Percentiles rank a stretch among this genome's conserved stretches.
These are phyloP conservation scores for Helminthosporium solani DNA, from an alignment of 2,329 filamentous ascomycete species.

Conservation along the genomic window DNA sequence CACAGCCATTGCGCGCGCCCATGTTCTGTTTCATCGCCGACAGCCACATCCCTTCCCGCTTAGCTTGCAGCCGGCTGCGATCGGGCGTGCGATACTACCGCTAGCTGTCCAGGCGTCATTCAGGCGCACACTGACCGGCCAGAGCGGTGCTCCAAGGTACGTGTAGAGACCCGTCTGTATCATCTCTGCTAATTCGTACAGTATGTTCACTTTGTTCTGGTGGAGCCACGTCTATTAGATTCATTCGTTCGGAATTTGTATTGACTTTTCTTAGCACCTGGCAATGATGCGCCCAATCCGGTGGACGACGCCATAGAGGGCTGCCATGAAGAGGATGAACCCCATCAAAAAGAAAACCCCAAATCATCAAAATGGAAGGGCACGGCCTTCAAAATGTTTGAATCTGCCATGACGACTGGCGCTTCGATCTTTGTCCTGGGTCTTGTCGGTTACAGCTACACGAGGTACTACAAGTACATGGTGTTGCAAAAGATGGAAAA, in stretches of 20 bases:
- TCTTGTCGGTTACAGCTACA: constrained; percentile 50
- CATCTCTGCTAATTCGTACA: not conserved
- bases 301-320: constrained; percentile 39
- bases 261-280: constrained; percentile 20
- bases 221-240: too few relatives aligned
- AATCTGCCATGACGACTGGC: constrained; percentile 52
- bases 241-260: not conserved
- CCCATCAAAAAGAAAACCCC: not conserved
- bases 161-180: not conserved
- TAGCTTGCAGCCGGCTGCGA: constrained; percentile 28
- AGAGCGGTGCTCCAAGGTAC: constrained; percentile 33
- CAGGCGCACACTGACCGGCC: constrained; percentile 33
- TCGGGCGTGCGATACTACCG: constrained; percentile 1
- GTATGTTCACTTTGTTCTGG: too few relatives aligned
- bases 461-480: constrained; percentile 74
- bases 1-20: constrained; percentile 18
- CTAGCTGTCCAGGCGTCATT: constrained; percentile 9
- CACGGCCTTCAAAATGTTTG: constrained; percentile 55
- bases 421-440: constrained; percentile 53
- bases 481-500: constrained; percentile 91
- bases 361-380: constrained; percentile 34
- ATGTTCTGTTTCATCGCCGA: constrained; percentile 20
- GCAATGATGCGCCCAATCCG: constrained; percentile 42
- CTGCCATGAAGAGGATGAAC: constrained; percentile 16
- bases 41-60: constrained; percentile 13